Conservation (phyloP, 306 rosid species). For the Sindora glabra region DNA sequence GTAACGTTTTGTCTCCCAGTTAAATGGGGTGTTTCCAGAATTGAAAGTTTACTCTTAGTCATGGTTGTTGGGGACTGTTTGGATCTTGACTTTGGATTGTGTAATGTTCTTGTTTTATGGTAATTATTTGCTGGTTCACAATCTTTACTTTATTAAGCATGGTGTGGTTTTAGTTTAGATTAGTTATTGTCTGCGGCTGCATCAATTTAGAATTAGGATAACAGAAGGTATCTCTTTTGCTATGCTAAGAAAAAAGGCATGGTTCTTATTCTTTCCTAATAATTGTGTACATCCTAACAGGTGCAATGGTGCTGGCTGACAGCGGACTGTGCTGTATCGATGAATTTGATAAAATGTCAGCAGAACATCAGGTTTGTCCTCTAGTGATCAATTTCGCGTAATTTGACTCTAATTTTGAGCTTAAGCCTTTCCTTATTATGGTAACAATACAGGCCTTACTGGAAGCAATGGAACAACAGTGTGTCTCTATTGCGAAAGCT, state of each 20-base stretch:
- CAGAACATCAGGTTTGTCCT: slow-evolving; percentile 91
- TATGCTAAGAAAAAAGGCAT: neutral
- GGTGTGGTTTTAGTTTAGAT: neutral
- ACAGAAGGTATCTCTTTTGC: slow-evolving; percentile 1
- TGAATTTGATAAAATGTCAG: slow-evolving; percentile 86
- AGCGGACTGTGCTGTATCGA: slow-evolving; percentile 95
- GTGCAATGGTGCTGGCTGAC: slow-evolving; percentile 96
- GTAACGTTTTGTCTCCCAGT: slow-evolving; percentile 9
- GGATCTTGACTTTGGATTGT: neutral
- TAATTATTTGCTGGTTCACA: neutral
- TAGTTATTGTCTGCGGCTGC: neutral
- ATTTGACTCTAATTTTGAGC: slow-evolving; percentile 13
- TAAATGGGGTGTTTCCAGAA: neutral
- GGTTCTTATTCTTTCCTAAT: slow-evolving; percentile 10
- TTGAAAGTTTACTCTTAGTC: slow-evolving; percentile 4
- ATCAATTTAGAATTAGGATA: neutral
- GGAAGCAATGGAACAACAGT: slow-evolving; percentile 98
- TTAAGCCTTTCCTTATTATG: slow-evolving; percentile 6
- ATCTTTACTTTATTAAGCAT: slow-evolving; percentile 11
- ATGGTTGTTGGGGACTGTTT: neutral
- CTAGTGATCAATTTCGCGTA: slow-evolving; percentile 11
- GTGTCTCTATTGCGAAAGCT: slow-evolving; percentile 97
- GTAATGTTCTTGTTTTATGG: neutral
- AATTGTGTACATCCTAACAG: slow-evolving; percentile 30
- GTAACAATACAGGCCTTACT: slow-evolving; percentile 55